These are phyloP conservation scores for Aplosporella prunicola DNA, from an alignment of 2,329 filamentous ascomycete species.

Conservation along the genomic window DNA sequence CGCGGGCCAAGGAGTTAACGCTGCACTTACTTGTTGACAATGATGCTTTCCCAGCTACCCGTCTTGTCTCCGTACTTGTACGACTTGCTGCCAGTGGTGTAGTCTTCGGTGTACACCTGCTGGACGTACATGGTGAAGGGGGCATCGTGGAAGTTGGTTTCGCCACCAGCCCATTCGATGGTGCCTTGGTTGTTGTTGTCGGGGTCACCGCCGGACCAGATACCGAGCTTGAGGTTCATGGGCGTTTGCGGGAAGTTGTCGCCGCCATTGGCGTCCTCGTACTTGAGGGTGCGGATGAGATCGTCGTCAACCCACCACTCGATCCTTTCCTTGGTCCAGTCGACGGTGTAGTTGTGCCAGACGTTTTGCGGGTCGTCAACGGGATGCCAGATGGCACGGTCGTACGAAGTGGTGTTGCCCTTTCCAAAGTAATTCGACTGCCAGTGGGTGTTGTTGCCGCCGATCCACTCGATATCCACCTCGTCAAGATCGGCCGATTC, in stretches of 20 bases:
- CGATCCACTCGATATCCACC: conserved; percentile 43
- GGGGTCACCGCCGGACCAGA: conserved; percentile 53
- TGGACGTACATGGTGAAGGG: conserved; percentile 70
- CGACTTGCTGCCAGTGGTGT: conserved; percentile 48
- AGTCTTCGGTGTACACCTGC: conserved; percentile 45
- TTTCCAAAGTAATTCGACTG: conserved; percentile 48
- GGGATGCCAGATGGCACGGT: conserved; percentile 32
- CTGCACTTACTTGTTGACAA: conserved; percentile 32
- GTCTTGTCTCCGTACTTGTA: conserved; percentile 56
- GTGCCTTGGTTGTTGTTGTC: conserved; percentile 27
- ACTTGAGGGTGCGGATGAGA: conserved; percentile 52
- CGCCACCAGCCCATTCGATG: conserved; percentile 53
- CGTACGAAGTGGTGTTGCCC: conserved; percentile 44
- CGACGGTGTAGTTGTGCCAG: conserved; percentile 40
- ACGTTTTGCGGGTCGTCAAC: conserved; percentile 24
- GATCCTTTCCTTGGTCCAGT: conserved; percentile 57
- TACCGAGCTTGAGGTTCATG: conserved; percentile 56
- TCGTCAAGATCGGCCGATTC: conserved; percentile 45
- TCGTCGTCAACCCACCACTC: conserved; percentile 57
- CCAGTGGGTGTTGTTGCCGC: conserved; percentile 29
- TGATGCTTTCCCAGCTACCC: conserved; percentile 50
- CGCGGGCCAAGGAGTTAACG: conserved; percentile 1
- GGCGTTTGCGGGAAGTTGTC: conserved; percentile 62
- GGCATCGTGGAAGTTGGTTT: conserved; percentile 54
- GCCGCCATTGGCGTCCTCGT: conserved; percentile 49